Evolutionary conservation across 140 eudicot genomes (phyloP).

Genomic region (Stevia rebaudiana): DNA sequence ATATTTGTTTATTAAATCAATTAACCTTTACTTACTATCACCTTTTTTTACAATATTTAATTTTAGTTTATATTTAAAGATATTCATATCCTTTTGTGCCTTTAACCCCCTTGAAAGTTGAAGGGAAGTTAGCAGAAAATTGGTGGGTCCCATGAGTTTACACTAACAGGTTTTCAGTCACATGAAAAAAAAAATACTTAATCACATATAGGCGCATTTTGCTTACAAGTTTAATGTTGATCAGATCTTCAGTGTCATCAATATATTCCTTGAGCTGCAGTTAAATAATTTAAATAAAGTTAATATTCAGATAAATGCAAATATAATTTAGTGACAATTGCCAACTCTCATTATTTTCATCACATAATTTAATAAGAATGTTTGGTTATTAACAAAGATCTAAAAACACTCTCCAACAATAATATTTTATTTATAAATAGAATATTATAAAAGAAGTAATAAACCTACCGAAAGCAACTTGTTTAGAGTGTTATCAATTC

Average conservation of each 20-base stretch:
- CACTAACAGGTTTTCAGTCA: no score
- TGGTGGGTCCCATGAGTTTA: background rate
- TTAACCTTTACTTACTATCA: no score
- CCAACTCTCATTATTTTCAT: background rate
- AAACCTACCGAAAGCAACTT: constrained; percentile 77
- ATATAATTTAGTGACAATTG: background rate
- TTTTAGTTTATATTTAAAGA: no score
- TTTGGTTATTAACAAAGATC: background rate
- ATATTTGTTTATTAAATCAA: no score
- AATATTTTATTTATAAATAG: background rate
- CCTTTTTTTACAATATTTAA: no score
- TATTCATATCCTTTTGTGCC: background rate
- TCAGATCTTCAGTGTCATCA: constrained; percentile 94
- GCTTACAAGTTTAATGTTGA: constrained; percentile 86
- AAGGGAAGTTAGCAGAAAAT: background rate
- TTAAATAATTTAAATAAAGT: background rate
- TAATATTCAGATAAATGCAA: background rate
- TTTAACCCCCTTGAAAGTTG: background rate
- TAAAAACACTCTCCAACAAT: background rate
- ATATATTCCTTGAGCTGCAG: constrained; percentile 93
- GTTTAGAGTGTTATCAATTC: constrained; percentile 74
- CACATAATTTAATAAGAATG: background rate
- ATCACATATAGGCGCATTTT: background rate
- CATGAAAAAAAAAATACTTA: background rate
- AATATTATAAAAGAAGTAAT: background rate